Base-by-base conservation (phyloP, 2,329 filamentous ascomycete species). In the Aspergillus sp. region DNA sequence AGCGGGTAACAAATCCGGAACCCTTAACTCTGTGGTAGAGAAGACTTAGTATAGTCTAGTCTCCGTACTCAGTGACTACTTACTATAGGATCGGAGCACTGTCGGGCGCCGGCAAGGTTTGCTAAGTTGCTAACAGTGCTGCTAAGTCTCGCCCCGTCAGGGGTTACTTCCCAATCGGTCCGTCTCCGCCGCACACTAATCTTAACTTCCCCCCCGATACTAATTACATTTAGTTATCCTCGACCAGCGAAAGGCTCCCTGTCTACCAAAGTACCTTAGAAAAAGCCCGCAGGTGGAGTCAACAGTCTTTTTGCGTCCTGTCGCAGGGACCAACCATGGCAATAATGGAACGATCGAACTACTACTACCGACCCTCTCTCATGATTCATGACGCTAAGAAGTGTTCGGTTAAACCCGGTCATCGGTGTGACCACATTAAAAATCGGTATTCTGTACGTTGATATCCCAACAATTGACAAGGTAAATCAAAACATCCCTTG, bases 31-130 rank as follows among this genome's bases (percentile, higher is more conserved):
- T 25, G 23, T 25, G 23, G 23, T 25, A 25, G 23, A 25, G 23
- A 25, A 25, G 23, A 25, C 6, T 25, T 25, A 25, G 23, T 25
- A 25, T 25, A 25, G 23, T 25, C 23, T 25, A 25, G 23, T 25
- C 23, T 27, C 25, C 25, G 25, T 27, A 27, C 7, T 27, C 7
- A 27, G 25, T 27, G 2, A 27, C 25, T 27, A 27, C 25, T 27
- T 8, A 8, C 7, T 27, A 27, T 27, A 13, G 15, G 36, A 42
- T 54, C 51, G 21, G 21, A 17, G 23, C 19, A 15, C 8, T 41
- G 52, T 54, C 47, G 47, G 47, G 47, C 47, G 52, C 52, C 52
- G 52, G 52, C 27, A 54, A 42, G 25, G 36, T 17, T 36, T 36
- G 39, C 47, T 49, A 49, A 49, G 23, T 27, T 27, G 25, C n/a